A percentile compares a stretch with the other conserved stretches of the same genome.
Conservation (phyloP, 129 eudicot species). For the Oenanthe sinensis region DNA sequence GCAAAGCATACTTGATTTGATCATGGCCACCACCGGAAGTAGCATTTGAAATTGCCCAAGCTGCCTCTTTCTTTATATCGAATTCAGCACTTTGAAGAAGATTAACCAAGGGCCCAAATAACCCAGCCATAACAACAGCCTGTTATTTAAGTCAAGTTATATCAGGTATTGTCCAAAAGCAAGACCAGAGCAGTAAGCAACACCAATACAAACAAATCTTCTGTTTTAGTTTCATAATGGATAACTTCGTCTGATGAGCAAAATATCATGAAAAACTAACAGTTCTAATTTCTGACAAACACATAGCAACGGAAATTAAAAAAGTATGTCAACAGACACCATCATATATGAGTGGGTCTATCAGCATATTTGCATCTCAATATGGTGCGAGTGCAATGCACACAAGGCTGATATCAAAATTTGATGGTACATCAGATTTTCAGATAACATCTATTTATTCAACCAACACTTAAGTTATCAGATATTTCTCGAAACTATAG, state of each 20-base stretch:
- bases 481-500: neutral
- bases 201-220: neutral
- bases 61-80: constrained; percentile 93
- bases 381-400: neutral
- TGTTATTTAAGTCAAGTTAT: constrained; percentile 17
- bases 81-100: constrained; percentile 86
- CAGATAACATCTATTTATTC: neutral
- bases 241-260: too few species aligned
- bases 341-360: neutral
- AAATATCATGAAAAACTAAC: neutral
- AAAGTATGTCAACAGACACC: neutral
- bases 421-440: neutral
- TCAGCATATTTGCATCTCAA: neutral
- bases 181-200: neutral
- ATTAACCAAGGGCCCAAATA: constrained; percentile 64
- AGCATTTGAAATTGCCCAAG: constrained; percentile 94
- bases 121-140: constrained; percentile 80
- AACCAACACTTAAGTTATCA: neutral
- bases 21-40: constrained; percentile 72
- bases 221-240: neutral
- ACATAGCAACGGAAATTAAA: neutral
- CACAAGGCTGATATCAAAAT: neutral
- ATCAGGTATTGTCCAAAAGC: neutral
- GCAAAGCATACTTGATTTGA: constrained; percentile 36
- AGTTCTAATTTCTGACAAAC: neutral